Evolutionary conservation across 225 moss, liverwort and hornwort genomes (phyloP), one percentile per base, ranked within the genome.

Genomic region (Rhytidiadelphus loreus): DNA sequence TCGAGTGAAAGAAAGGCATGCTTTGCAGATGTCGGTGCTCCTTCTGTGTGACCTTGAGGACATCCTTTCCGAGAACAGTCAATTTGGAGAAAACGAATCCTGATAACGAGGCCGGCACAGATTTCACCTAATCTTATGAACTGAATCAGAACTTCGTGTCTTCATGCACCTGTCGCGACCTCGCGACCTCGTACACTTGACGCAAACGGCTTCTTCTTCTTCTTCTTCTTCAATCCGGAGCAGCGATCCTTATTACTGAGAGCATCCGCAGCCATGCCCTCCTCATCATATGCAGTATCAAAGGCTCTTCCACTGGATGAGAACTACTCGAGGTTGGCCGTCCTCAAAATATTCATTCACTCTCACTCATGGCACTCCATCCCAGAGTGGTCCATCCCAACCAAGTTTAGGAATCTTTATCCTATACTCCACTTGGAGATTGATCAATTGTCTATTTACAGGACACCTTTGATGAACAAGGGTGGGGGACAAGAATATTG

Each of bases 1-100:
- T 20, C 73, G 18, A 60, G 57, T 9, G 82, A 23, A 82, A 11
- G 61, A 46, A 62, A 6, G 50, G 16, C 82, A 6, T 37, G 16
- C 82, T 12, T 64, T 37, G 63, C 82, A 69, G 70, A 90, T 85
- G 92, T 90, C 90, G 90, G 88, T 83, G 88, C 83, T 46, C n/a
- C 46, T 56, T 44, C 46, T 33, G 77, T 69, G 81, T 43, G 77
- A 83, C 73, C 60, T 88, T 33, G 56, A 68, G n/a, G 60, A 80
- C 90, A 90, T 62, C 88, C 83, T 61, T 90, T 80, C 80, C 84
- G 55, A 80, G 65, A 80, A 81, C 86, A 84, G 80, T 74, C 48
- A 46, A 52, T 55, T 52, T 44, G n/a, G 58, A 77, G 87, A 41
- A 57, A 82, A 90, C 11, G 4, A 8, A 82, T 86, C 77, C 62